Evolutionary conservation across 2,329 filamentous ascomycete species (phyloP), one percentile per base, ranked within the genome.

Genomic region (Pyrenochaeta sp.): DNA sequence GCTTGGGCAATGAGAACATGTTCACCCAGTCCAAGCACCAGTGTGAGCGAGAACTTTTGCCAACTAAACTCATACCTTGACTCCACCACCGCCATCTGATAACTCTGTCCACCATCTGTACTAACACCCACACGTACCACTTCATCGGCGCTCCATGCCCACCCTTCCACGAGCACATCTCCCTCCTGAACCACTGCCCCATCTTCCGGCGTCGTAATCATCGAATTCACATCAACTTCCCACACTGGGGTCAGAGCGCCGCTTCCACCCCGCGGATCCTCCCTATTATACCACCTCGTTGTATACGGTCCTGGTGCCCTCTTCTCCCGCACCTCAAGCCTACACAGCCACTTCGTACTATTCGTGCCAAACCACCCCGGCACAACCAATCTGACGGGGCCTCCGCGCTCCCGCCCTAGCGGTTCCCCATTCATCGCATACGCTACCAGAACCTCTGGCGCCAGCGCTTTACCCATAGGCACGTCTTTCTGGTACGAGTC

Each of bases 291-390:
- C 31, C 65, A 63, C 1, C 7, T 54, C 5, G 58, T 67, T 3
- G 62, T 67, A 34, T 56, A 69, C 6, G 59, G 55, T 3, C 60
- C 58, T 11, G 32, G 28, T 4, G 58, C 58, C 23, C 66, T 41
- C 8, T 37, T 19, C 13, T 48, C 31, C 20, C 48, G 45, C 14
- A 65, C 24, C 6, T 53, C 44, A 4, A 69, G 20, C 14, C 45
- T 56, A 19, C 55, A 65, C 13, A 68, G 34, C 66, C 65, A 68
- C 35, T 69, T 69, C 7, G 58, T 64, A 15, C 48, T 58, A 36
- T 69, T 69, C 32, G 63, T 67, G 4, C 66, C 66, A 44, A 66
- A 67, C 48, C 56, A 69, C 6, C 61, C 65, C 1, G 63, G 65
- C 9, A 69, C 63, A 3, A 68, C 53, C 11, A 70, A 45, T 9